Conservation (phyloP, 2,329 filamentous ascomycete species). For the Nigrospora osmanthi region DNA sequence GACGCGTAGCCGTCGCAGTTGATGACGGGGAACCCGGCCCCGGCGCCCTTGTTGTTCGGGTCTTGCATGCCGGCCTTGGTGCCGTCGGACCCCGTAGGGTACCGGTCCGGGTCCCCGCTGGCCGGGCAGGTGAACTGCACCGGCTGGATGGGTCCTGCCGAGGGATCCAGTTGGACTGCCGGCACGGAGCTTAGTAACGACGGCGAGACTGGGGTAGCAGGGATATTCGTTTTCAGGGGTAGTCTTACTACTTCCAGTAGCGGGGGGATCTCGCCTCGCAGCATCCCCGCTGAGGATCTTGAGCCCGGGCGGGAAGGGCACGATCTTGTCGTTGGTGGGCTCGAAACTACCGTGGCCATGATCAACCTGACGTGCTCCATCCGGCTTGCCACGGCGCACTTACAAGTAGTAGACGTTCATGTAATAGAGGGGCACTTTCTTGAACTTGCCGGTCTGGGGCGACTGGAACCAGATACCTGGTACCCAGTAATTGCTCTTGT, state of each 20-base stretch:
- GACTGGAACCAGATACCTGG: slow-evolving; percentile 63
- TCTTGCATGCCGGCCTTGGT: slow-evolving; percentile 46
- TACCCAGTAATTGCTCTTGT: slow-evolving; percentile 73
- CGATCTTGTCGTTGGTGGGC: slow-evolving; percentile 54
- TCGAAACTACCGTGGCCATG: slow-evolving; percentile 39
- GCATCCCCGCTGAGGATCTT: slow-evolving; percentile 64
- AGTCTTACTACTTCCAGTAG: neutral
- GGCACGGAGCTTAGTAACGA: no score
- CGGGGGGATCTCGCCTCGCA: slow-evolving; percentile 46
- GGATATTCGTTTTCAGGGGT: no score
- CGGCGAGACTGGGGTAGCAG: no score
- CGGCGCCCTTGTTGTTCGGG: slow-evolving; percentile 44
- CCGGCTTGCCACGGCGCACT: slow-evolving; percentile 10
- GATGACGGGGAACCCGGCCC: slow-evolving; percentile 62
- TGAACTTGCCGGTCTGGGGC: slow-evolving; percentile 52
- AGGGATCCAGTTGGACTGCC: slow-evolving; percentile 26
- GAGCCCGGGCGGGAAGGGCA: slow-evolving; percentile 62
- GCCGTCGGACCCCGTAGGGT: slow-evolving; percentile 47
- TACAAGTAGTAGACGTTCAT: slow-evolving; percentile 73
- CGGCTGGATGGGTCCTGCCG: slow-evolving; percentile 27
- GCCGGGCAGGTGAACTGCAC: slow-evolving; percentile 56
- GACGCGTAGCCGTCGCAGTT: slow-evolving; percentile 58
- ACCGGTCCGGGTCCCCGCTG: slow-evolving; percentile 41
- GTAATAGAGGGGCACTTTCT: slow-evolving; percentile 61
- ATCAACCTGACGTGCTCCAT: no score